Evolutionary conservation across 768 basidiomycete genomes (phyloP).

Genomic region (Phylloporus arenicola): DNA sequence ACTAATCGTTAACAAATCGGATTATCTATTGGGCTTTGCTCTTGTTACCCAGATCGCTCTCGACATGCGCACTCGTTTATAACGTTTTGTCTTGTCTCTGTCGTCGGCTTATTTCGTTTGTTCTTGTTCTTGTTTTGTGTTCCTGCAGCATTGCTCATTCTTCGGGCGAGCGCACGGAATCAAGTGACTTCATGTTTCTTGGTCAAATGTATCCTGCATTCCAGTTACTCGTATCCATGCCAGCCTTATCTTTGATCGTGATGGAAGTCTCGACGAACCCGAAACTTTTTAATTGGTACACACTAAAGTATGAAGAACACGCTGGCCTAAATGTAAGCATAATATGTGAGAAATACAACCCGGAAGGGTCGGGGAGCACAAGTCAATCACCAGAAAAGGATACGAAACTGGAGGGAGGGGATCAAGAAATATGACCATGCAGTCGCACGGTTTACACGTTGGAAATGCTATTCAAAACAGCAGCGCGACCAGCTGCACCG

Average conservation of each 20-base stretch:
- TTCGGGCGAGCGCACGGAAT: slow-evolving; percentile 7
- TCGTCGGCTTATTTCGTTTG: slow-evolving; percentile 23
- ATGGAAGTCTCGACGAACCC: neutral
- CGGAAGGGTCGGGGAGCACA: neutral
- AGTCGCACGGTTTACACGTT: slow-evolving; percentile 16
- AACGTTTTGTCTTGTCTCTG: slow-evolving; percentile 32
- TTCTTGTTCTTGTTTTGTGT: slow-evolving; percentile 34
- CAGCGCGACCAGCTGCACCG: slow-evolving; percentile 22
- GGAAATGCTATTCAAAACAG: slow-evolving; percentile 20
- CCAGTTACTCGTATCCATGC: neutral
- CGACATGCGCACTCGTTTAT: slow-evolving; percentile 32
- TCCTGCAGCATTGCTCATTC: slow-evolving; percentile 4
- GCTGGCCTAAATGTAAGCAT: neutral
- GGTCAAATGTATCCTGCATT: slow-evolving; percentile 8
- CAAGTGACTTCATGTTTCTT: slow-evolving; percentile 10
- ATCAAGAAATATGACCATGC: neutral
- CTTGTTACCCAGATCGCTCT: slow-evolving; percentile 35
- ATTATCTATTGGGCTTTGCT: slow-evolving; percentile 31
- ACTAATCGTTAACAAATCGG: slow-evolving; percentile 24
- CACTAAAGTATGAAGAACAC: slow-evolving; percentile 2
- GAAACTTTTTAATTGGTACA: slow-evolving; percentile 4
- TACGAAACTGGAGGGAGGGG: neutral
- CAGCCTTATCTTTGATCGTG: neutral
- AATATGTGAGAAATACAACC: slow-evolving; percentile 12
- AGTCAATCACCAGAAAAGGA: neutral